phyloP scores from a whole-genome alignment of 495 filamentous ascomycete species.

The Tetracladium setigerum region DNA sequence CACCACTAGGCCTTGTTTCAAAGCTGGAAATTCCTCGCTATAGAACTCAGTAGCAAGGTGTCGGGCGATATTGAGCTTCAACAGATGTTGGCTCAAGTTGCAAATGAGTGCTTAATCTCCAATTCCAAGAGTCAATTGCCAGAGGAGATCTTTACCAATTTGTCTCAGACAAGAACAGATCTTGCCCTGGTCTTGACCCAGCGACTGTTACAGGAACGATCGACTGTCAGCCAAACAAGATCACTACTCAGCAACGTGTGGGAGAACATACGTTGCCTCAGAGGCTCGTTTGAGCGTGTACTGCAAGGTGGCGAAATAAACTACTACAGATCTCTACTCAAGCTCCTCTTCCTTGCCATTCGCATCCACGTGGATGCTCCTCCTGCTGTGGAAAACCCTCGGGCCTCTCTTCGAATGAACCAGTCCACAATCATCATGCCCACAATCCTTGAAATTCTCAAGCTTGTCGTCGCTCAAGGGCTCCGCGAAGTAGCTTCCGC shows the following conservation, averaged over 20 bases:
- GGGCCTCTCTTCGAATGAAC: slow-evolving; percentile 15
- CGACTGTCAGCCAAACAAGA: slow-evolving; percentile 51
- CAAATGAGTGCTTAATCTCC: slow-evolving; percentile 61
- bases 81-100: slow-evolving; percentile 57
- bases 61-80: slow-evolving; percentile 52
- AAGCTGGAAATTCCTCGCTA: slow-evolving; percentile 82
- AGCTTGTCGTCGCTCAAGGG: slow-evolving; percentile 69
- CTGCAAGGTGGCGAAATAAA: slow-evolving; percentile 51
- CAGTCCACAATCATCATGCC: slow-evolving; percentile 31
- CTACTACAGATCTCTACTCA: slow-evolving; percentile 77
- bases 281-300: slow-evolving; percentile 56
- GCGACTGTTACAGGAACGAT: slow-evolving; percentile 56
- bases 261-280: slow-evolving; percentile 55
- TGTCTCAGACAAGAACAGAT: slow-evolving; percentile 64
- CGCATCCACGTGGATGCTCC: slow-evolving; percentile 37
- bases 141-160: slow-evolving; percentile 62
- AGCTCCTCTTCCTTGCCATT: slow-evolving; percentile 75
- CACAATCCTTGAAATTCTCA: slow-evolving; percentile 63
- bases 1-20: slow-evolving; percentile 59
- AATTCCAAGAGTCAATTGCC: slow-evolving; percentile 60
- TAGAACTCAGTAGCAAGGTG: slow-evolving; percentile 72
- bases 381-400: slow-evolving; percentile 6
- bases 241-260: slow-evolving; percentile 58
- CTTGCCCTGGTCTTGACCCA: slow-evolving; percentile 72
- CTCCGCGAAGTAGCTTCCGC: slow-evolving; percentile 70